Conservation (phyloP, 2,329 filamentous ascomycete genomes). For the Penicillium verrucosum region DNA sequence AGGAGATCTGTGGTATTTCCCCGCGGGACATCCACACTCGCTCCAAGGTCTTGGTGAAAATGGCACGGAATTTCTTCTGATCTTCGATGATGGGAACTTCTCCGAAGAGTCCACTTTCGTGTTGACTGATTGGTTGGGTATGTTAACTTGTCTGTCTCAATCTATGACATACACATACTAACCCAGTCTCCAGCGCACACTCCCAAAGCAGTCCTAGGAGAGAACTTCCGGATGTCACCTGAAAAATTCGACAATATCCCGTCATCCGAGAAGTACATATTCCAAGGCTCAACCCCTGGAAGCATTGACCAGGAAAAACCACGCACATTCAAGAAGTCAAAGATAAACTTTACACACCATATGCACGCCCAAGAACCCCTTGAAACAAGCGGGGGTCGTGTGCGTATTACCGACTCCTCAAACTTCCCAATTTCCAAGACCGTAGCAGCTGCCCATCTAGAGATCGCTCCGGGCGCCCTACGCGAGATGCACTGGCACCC, state of each 20-base stretch:
- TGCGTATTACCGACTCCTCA: conserved; percentile 68
- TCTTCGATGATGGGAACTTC: conserved; percentile 59
- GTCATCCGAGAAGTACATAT: conserved; percentile 68
- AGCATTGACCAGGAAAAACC: conserved; percentile 63
- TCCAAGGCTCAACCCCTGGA: conserved; percentile 63
- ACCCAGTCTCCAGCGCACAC: conserved; percentile 55
- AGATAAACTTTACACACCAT: conserved; percentile 65
- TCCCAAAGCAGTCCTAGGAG: conserved; percentile 65
- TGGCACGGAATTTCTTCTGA: conserved; percentile 61
- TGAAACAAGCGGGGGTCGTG: conserved; percentile 62
- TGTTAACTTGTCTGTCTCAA: conserved; percentile 10
- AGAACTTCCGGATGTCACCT: conserved; percentile 70
- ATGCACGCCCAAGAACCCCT: conserved; percentile 66
- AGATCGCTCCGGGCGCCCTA: conserved; percentile 66
- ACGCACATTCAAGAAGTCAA: conserved; percentile 63
- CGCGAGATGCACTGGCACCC: conserved; percentile 82
- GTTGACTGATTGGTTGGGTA: conserved; percentile 68
- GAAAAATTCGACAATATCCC: conserved; percentile 66
- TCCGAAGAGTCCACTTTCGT: conserved; percentile 68
- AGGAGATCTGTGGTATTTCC: conserved; percentile 77
- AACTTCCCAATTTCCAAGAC: conserved; percentile 73
- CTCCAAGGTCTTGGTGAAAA: conserved; percentile 66
- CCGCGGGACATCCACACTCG: conserved; percentile 70
- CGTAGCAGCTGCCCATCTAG: conserved; percentile 66
- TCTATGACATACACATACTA: not conserved